Conservation (phyloP, 2,329 filamentous ascomycete species). For the Chrysoporthe deuterocubensis region DNA sequence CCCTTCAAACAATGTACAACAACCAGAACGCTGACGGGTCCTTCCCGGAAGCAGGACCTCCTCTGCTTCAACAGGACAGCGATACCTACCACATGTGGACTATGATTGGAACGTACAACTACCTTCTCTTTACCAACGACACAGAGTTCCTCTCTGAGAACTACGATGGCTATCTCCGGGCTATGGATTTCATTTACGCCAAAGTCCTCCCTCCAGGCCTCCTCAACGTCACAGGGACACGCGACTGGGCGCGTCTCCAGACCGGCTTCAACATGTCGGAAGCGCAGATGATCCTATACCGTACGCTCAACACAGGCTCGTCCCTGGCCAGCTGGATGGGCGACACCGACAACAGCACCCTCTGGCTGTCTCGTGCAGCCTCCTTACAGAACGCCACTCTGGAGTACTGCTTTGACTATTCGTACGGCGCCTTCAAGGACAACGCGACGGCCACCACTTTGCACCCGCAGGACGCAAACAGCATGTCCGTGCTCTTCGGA, state of each 20-base stretch:
- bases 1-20: slow-evolving; percentile 47
- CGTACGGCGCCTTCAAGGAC: slow-evolving; percentile 56
- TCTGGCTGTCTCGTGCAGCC: slow-evolving; percentile 46
- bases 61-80: slow-evolving; percentile 42
- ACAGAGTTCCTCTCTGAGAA: slow-evolving; percentile 39
- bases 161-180: slow-evolving; percentile 40
- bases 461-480: slow-evolving; percentile 64
- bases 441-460: slow-evolving; percentile 55
- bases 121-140: slow-evolving; percentile 57
- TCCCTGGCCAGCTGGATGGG: slow-evolving; percentile 53
- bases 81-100: slow-evolving; percentile 44
- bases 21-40: slow-evolving; percentile 45
- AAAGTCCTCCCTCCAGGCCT: slow-evolving; percentile 41
- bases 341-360: slow-evolving; percentile 34
- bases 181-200: slow-evolving; percentile 36
- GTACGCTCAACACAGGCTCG: slow-evolving; percentile 57
- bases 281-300: slow-evolving; percentile 58
- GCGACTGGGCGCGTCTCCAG: slow-evolving; percentile 56
- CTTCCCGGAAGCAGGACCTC: slow-evolving; percentile 55
- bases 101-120: slow-evolving; percentile 60
- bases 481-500: slow-evolving; percentile 55
- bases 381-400: slow-evolving; percentile 51
- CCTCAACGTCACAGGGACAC: slow-evolving; percentile 52
- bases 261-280: slow-evolving; percentile 55
- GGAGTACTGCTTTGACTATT: slow-evolving; percentile 51